These are phyloP conservation scores for Fonsecaea pedrosoi DNA, from an alignment of 2,329 filamentous ascomycete genomes.

Conservation along the genomic window DNA sequence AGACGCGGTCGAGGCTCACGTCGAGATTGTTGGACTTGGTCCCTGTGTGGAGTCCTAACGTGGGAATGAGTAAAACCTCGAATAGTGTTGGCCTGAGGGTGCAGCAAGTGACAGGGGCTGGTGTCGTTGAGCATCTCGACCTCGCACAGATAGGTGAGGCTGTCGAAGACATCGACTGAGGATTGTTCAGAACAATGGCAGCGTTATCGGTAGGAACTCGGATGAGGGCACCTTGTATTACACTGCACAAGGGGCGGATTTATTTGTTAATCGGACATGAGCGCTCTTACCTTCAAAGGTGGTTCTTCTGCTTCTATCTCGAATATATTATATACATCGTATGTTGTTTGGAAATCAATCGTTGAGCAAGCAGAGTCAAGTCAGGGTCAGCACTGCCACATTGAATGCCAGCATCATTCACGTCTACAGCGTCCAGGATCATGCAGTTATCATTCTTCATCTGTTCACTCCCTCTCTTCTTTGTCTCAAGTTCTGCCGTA, in stretches of 20 bases:
- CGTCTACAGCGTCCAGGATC: background rate
- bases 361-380: background rate
- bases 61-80: conserved; percentile 21
- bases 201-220: background rate
- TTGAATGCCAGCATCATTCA: background rate
- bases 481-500: background rate
- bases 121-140: background rate
- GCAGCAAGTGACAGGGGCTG: background rate
- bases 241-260: background rate
- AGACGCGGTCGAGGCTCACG: conserved; percentile 5
- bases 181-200: background rate
- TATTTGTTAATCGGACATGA: conserved; percentile 9
- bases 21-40: conserved; percentile 19
- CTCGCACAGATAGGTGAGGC: conserved; percentile 2
- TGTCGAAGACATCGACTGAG: conserved; percentile 23
- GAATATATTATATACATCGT: background rate
- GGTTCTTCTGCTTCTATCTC: background rate
- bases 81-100: conserved; percentile 19
- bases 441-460: background rate
- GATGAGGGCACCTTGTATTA: background rate
- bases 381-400: background rate
- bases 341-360: background rate
- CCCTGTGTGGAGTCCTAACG: conserved; percentile 24
- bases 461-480: background rate
- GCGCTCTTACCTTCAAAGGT: conserved; percentile 2